phyloP scores from a whole-genome alignment of 208 protist species.

The Angomonas deanei region DNA sequence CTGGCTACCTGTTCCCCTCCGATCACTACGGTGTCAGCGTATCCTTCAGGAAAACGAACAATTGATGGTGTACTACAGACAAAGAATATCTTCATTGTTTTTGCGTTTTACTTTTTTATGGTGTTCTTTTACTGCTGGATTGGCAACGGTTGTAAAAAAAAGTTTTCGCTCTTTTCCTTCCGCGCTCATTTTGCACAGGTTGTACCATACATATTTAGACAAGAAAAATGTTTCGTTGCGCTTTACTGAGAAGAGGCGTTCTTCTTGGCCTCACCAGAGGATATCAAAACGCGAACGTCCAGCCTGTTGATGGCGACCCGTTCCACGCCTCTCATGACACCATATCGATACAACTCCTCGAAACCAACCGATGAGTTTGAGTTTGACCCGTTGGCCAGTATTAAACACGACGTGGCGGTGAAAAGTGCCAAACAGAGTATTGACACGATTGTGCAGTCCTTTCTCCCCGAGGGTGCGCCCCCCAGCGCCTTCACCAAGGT shows the following conservation, averaged over 20 bases:
- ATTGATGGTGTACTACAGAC: background rate
- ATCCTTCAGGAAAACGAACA: constrained; percentile 30
- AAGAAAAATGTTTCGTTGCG: background rate
- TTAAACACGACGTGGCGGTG: constrained; percentile 72
- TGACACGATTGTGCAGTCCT: constrained; percentile 41
- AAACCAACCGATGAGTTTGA: constrained; percentile 35
- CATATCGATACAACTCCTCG: background rate
- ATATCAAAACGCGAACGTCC: constrained; percentile 1
- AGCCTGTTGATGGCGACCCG: background rate
- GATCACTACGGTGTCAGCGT: constrained; percentile 89
- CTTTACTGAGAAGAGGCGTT: background rate
- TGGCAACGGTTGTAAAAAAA: background rate
- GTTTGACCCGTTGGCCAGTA: constrained; percentile 73
- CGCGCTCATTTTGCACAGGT: no score
- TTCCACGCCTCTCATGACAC: background rate
- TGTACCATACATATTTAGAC: no score
- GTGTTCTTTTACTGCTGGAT: background rate
- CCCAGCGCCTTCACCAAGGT: constrained; percentile 45
- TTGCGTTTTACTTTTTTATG: background rate
- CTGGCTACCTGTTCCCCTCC: constrained; percentile 84
- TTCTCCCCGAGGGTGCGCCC: constrained; percentile 53
- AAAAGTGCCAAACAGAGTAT: constrained; percentile 53
- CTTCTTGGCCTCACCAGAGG: background rate
- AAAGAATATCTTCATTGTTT: background rate
- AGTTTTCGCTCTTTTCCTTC: no score